Percentiles rank a stretch among this genome's conserved stretches.
These are phyloP conservation scores for Apiospora arundinis DNA, from an alignment of 2,329 filamentous ascomycete genomes.

Conservation along the genomic window DNA sequence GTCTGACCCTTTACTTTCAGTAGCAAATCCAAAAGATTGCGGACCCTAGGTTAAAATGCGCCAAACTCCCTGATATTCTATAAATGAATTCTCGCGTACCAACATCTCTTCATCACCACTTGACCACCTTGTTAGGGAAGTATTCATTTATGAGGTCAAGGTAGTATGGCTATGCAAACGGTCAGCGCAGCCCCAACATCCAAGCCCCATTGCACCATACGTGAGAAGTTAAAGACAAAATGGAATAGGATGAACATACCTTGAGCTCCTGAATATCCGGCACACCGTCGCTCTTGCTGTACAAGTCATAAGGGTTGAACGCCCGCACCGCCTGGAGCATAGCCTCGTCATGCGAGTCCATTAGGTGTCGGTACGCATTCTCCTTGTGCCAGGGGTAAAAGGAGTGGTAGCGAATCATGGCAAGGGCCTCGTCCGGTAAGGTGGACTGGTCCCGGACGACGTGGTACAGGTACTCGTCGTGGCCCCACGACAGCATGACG, in stretches of 20 bases:
- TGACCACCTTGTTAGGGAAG: constrained; percentile 71
- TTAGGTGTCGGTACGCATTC: constrained; percentile 81
- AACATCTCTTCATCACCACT: constrained; percentile 60
- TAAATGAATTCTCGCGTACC: background rate
- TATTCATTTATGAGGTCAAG: constrained; percentile 77
- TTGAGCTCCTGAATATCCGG: constrained; percentile 80
- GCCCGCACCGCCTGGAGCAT: constrained; percentile 83
- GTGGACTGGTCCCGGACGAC: constrained; percentile 83
- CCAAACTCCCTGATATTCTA: background rate
- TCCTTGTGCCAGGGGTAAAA: constrained; percentile 93
- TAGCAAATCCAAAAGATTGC: background rate
- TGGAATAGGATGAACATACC: constrained; percentile 44
- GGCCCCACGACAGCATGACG: constrained; percentile 89
- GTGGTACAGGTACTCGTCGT: constrained; percentile 88
- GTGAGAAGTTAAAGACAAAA: background rate
- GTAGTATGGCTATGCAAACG: constrained; percentile 67
- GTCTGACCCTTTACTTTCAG: background rate
- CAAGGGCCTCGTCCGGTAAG: constrained; percentile 80
- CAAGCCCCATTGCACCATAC: background rate
- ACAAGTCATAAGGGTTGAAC: constrained; percentile 91
- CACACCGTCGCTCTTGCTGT: constrained; percentile 87
- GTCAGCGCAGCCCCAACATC: constrained; percentile 22
- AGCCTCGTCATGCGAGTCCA: constrained; percentile 80
- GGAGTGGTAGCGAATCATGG: constrained; percentile 92
- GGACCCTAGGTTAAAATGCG: background rate